Evolutionary conservation across 208 protist species (phyloP), one percentile per base, ranked within the genome.

Genomic region (Ichthyophonus hoferi): DNA sequence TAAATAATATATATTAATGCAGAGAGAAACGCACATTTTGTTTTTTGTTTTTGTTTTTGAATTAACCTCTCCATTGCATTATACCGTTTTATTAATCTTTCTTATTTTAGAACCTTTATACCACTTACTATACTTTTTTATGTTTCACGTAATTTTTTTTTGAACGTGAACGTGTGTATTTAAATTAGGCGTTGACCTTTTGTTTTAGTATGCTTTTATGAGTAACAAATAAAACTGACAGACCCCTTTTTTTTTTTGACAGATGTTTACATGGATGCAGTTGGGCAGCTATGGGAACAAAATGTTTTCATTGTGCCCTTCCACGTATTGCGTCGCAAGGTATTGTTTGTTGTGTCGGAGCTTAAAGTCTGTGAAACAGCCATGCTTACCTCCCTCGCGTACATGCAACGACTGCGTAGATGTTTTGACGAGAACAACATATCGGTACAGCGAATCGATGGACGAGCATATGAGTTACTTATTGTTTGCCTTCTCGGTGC

Each of bases 401-500:
- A 67, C 50, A 67, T 67, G 50, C 50, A 67, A 67, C 50, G 50
- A 24, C 50, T 67, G 7, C 50, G 50, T n/a, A 67, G 50, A 67
- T 67, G 50, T 24, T 67, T 67, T 67, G 50, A 67, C 24, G 50
- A 67, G 50, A 67, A 24, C 50, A 67, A 67, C 24, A 24, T 67
- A n/a, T 24, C 50, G 7, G 50, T 67, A 24, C 14, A 67, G 7
- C 50, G 50, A 7, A 67, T 67, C 24, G 50, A 24, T 24, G 50
- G 50, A n/a, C 50, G 50, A n/a, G 50, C 50, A 7, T n/a, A 24
- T 24, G 50, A 67, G 7, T 7, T 67, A n/a, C 50, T 67, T 34
- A 50, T 85, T 35, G 81, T 85, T 12, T 85, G 81, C 40, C 24
- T 85, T 14, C 24, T 85, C 33, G 81, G 14, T 17, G 81, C 81